A percentile compares a stretch with the other conserved stretches of the same genome.
phyloP scores from a whole-genome alignment of 2,329 filamentous ascomycete species.

The Tothia fuscella region DNA sequence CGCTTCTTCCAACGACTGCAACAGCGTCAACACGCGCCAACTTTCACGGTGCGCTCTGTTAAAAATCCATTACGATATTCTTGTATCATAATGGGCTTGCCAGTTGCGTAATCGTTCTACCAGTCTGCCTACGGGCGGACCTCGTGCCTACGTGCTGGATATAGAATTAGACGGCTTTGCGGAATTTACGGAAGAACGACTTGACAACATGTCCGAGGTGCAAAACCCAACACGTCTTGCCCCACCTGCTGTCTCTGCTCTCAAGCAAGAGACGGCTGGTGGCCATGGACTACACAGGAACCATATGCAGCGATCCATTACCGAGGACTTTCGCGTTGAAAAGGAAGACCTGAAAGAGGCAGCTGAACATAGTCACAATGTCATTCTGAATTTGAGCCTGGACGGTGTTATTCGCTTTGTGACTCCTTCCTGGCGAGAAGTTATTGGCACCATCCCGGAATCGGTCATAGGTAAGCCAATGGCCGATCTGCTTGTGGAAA shows the following conservation, averaged over 20 bases:
- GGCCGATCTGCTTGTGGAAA: conserved; percentile 61
- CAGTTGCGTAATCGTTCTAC: not conserved
- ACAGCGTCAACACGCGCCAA: not conserved
- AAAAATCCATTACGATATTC: not conserved
- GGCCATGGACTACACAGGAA: conserved; percentile 1
- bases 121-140: conserved; percentile 5
- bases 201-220: too few relatives aligned
- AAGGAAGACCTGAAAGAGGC: conserved; percentile 89
- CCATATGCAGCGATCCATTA: conserved; percentile 53
- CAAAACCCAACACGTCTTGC: not conserved
- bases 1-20: not conserved
- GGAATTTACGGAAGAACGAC: too few relatives aligned
- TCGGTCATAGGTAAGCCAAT: conserved; percentile 66
- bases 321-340: conserved; percentile 84
- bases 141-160: not conserved
- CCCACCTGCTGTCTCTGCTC: conserved; percentile 9
- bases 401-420: conserved; percentile 90
- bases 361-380: conserved; percentile 90
- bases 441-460: conserved; percentile 68
- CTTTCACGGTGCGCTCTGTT: not conserved
- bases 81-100: conserved; percentile 5
- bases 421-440: conserved; percentile 88
- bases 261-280: conserved; percentile 7
- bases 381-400: conserved; percentile 86
- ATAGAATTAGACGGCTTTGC: not conserved